Percentiles rank a stretch among this genome's conserved stretches.
phyloP scores from a whole-genome alignment of 768 basidiomycete species.

The Leccinum truebloodii region DNA sequence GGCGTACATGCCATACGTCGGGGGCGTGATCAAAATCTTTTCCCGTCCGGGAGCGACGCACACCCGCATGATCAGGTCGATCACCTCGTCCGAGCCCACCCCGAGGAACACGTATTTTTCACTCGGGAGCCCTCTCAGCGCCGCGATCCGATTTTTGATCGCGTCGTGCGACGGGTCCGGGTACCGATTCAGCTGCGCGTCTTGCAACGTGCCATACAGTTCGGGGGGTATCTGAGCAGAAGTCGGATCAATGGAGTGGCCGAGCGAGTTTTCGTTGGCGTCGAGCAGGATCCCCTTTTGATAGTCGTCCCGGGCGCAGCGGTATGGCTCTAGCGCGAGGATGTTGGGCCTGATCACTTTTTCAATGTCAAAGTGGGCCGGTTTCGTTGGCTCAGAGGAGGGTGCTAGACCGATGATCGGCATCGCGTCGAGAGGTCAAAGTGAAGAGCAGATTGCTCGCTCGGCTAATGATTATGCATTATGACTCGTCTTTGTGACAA shows the following conservation, averaged over 20 bases:
- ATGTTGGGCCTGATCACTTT: constrained; percentile 91
- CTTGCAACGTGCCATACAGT: constrained; percentile 37
- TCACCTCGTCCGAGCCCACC: constrained; percentile 95
- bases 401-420: constrained; percentile 62
- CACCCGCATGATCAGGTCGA: constrained; percentile 91
- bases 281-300: constrained; percentile 88
- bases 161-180: constrained; percentile 86
- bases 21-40: constrained; percentile 86
- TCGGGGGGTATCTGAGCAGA: constrained; percentile 32
- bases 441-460: not conserved
- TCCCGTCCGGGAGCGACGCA: constrained; percentile 80
- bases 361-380: constrained; percentile 85
- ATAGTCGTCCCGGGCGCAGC: constrained; percentile 97
- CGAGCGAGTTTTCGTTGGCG: constrained; percentile 96
- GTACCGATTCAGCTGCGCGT: constrained; percentile 80
- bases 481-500: not conserved
- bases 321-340: constrained; percentile 86
- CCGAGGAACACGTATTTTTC: constrained; percentile 83
- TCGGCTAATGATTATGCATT: not conserved
- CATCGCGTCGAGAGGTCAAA: constrained; percentile 43
- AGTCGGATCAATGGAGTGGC: constrained; percentile 66
- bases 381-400: constrained; percentile 45
- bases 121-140: constrained; percentile 66
- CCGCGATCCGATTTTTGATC: constrained; percentile 76
- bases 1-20: constrained; percentile 97